These are phyloP conservation scores for Sparassis latifolia DNA, from an alignment of 1,284 basidiomycete genomes.

Conservation along the genomic window DNA sequence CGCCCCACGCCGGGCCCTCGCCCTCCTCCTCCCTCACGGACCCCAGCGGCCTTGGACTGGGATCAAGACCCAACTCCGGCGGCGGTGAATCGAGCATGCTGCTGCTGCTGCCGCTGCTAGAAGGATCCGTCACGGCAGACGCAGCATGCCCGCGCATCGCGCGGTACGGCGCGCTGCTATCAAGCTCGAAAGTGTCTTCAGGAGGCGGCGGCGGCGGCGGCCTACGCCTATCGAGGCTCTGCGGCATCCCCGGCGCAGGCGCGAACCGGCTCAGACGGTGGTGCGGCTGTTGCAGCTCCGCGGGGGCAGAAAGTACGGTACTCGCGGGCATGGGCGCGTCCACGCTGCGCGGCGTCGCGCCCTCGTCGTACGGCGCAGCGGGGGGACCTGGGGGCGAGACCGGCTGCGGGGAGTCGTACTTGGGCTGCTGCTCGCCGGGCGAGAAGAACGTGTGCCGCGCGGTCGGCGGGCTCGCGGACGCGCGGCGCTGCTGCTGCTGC, in stretches of 20 bases:
- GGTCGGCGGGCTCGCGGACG: constrained; percentile 13
- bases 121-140: constrained; percentile 10
- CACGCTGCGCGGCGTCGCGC: not conserved
- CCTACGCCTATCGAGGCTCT: constrained; percentile 30
- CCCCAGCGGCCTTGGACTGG: not conserved
- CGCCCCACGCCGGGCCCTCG: constrained; percentile 50
- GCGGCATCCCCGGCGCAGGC: constrained; percentile 15
- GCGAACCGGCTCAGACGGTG: not conserved
- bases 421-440: constrained; percentile 32
- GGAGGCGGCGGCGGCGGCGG: constrained; percentile 4
- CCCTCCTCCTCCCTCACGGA: constrained; percentile 9
- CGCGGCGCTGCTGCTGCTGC: constrained; percentile 14
- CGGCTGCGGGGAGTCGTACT: constrained; percentile 30
- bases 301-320: constrained; percentile 40
- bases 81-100: not conserved
- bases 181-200: constrained; percentile 31
- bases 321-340: constrained; percentile 8
- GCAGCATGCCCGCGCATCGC: constrained; percentile 25
- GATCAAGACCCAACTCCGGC: not conserved
- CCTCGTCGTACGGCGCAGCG: not conserved
- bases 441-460: constrained; percentile 30
- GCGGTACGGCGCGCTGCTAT: constrained; percentile 34
- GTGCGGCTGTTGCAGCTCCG: constrained; percentile 38
- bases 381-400: constrained; percentile 10
- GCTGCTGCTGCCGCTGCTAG: constrained; percentile 20